Evolutionary conservation across 306 rosid genomes (phyloP), one percentile per base, ranked within the genome.

Genomic region (Inga laurina): DNA sequence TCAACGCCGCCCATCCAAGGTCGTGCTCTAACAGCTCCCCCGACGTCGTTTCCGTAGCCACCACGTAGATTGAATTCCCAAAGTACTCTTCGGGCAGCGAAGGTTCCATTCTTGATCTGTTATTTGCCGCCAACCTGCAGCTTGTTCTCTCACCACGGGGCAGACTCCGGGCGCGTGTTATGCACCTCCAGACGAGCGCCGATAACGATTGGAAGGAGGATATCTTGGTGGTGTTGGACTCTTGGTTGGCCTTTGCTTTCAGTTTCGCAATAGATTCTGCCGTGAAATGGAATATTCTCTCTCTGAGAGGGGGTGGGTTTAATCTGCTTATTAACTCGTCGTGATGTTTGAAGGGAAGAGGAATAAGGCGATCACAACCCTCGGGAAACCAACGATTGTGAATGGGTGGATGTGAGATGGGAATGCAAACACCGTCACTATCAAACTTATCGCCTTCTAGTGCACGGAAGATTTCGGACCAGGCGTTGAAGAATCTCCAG

Each of bases 1-100:
- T 87, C 92, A 91, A 80, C 2, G 94, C 94, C 0, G 91, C 92
- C 93, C 94, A 92, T 12, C 94, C 94, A 0, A 92, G 41, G 12
- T 73, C 81, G 0, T 81, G 78, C 24, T 81, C 82, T 0, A 89
- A 51, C 82, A 93, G 51, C 30, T 91, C 93, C 12, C 83, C 82
- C 21, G 56, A 71, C 0, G 77, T 84, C 0, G 89, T 12, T 4
- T n/a, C 73, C 4, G 67, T 48, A 18, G 32, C 16, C 48, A 84
- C 15, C 0, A 2, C 8, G 1, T 71, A 1, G 52, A 79, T 0
- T 0, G 37, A 71, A 74, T 88, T 92, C 8, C 97, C 97, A 3
- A 94, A 94, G 76, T 91, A 91, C 1, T 90, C 84, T 3, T 16
- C 9, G 0, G 90, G 66, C 43, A 92, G 3, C 2, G 90, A 79